Conservation (phyloP, 2,329 filamentous ascomycete species). For the Diaporthe citri region DNA sequence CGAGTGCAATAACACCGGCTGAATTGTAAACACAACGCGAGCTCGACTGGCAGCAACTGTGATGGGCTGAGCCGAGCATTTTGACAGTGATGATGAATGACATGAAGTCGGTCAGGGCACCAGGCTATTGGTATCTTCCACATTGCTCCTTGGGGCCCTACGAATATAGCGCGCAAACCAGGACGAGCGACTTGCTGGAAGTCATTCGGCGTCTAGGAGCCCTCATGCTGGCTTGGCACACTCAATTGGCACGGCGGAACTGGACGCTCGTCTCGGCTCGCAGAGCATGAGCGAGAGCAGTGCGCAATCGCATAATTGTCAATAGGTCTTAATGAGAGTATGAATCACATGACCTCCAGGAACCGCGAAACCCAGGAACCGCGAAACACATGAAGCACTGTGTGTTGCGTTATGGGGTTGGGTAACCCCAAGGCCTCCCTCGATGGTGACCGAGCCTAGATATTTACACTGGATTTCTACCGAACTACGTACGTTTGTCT, state of each 20-base stretch:
- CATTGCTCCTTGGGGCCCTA: neutral
- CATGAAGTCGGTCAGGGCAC: neutral
- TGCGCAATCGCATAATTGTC: conserved; percentile 16
- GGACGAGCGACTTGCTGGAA: neutral
- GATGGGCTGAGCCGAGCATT: neutral
- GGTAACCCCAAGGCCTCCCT: neutral
- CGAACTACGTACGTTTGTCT: neutral
- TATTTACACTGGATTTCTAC: conserved; percentile 14
- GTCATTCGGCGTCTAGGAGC: neutral
- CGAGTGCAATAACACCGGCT: conserved; percentile 4
- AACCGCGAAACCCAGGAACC: neutral
- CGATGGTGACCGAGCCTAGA: neutral
- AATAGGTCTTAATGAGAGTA: conserved; percentile 38
- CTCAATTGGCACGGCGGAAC: neutral
- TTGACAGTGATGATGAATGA: conserved; percentile 22
- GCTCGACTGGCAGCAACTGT: conserved; percentile 4
- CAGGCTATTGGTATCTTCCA: neutral
- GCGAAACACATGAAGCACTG: neutral
- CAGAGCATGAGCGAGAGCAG: neutral
- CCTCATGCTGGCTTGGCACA: neutral
- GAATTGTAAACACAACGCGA: conserved; percentile 14
- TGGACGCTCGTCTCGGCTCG: conserved; percentile 1
- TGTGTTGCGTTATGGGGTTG: neutral
- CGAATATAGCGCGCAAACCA: neutral
- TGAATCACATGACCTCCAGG: conserved; percentile 20